A percentile compares a stretch with the other conserved stretches of the same genome.
phyloP scores from a whole-genome alignment of 768 basidiomycete genomes.

The Atractiella rhizophila region DNA sequence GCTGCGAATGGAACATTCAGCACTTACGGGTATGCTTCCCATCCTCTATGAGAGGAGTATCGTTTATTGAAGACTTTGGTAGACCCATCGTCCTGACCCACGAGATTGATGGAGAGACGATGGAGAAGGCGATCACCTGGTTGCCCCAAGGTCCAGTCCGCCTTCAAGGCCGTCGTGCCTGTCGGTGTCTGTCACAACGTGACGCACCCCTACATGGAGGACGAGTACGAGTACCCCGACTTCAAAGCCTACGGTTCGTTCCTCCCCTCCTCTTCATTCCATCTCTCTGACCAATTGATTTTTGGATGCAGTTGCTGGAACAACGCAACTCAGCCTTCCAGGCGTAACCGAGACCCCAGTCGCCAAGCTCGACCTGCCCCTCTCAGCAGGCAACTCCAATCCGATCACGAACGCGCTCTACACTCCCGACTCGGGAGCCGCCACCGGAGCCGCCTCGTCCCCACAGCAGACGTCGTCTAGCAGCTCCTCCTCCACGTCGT shows the following conservation, averaged over 20 bases:
- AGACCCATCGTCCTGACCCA: slow-evolving; percentile 3
- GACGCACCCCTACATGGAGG: slow-evolving; percentile 1
- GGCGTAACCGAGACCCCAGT: no score
- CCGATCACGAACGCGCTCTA: no score
- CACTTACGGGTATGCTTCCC: slow-evolving; percentile 9
- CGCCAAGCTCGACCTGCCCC: no score
- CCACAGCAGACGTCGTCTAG: no score
- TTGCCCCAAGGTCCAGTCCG: background rate
- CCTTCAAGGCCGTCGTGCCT: slow-evolving; percentile 3
- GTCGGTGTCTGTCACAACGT: slow-evolving; percentile 3
- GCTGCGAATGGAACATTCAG: slow-evolving; percentile 17
- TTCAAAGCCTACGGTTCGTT: slow-evolving; percentile 77
- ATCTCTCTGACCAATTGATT: no score
- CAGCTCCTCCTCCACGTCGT: no score
- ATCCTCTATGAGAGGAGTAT: background rate
- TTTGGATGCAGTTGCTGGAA: no score
- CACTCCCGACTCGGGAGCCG: no score
- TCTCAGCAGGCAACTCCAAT: no score
- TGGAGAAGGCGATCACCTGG: background rate
- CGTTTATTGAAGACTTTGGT: background rate
- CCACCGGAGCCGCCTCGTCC: no score
- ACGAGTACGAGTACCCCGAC: slow-evolving; percentile 1
- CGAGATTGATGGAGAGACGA: slow-evolving; percentile 3
- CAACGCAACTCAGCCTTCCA: no score
- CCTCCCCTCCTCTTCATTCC: slow-evolving; percentile 61